These are phyloP conservation scores for Cryptococcus sp. DNA, from an alignment of 1,284 basidiomycete species.

Conservation along the genomic window DNA sequence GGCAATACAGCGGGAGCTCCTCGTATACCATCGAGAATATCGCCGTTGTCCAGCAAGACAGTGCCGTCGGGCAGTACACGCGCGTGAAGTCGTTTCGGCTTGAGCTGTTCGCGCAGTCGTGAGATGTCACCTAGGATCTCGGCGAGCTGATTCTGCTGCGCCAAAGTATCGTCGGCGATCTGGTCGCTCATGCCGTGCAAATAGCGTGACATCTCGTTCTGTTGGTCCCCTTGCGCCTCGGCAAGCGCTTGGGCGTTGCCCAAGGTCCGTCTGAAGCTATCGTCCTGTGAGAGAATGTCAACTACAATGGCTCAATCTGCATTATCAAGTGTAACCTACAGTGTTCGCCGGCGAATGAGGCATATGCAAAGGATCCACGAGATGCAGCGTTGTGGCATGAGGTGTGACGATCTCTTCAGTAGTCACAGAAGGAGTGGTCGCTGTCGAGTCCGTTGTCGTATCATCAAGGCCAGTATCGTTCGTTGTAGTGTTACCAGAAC, in stretches of 20 bases:
- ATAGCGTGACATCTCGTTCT: constrained; percentile 51
- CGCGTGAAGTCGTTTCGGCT: constrained; percentile 42
- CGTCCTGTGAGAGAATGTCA: constrained; percentile 18
- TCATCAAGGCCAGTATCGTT: constrained; percentile 40
- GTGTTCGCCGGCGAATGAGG: neutral
- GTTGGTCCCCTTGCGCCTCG: constrained; percentile 48
- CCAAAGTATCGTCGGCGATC: constrained; percentile 39
- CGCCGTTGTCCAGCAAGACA: constrained; percentile 46
- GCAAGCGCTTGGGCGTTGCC: constrained; percentile 37
- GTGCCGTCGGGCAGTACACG: constrained; percentile 47
- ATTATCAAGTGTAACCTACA: neutral
- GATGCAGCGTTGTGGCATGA: constrained; percentile 10
- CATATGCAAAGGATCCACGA: neutral
- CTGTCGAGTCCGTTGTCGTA: constrained; percentile 33
- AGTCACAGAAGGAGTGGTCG: constrained; percentile 25
- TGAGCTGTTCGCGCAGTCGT: constrained; percentile 41
- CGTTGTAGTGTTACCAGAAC: constrained; percentile 19
- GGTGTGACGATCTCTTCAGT: constrained; percentile 39
- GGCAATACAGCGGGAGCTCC: constrained; percentile 29
- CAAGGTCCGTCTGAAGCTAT: constrained; percentile 35
- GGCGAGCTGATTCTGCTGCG: constrained; percentile 38
- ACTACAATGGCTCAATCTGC: neutral
- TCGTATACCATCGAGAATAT: constrained; percentile 48
- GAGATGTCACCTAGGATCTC: constrained; percentile 45
- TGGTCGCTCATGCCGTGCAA: constrained; percentile 50